Conservation (phyloP, 768 basidiomycete species). For the Boletus coccyginus region DNA sequence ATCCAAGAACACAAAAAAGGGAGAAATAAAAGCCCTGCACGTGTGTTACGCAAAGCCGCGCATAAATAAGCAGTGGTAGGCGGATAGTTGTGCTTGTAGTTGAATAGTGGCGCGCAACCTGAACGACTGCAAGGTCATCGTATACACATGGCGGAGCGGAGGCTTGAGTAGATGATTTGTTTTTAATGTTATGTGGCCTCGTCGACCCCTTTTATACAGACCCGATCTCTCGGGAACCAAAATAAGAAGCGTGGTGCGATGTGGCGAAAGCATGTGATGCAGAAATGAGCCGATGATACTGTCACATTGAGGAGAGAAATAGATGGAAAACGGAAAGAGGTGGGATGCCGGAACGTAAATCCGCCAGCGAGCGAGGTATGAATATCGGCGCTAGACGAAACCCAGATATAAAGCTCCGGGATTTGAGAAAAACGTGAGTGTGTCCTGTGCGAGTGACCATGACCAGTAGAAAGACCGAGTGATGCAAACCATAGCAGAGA, state of each 20-base stretch:
- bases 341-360: constrained; percentile 20
- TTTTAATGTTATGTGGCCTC: constrained; percentile 32
- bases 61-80: constrained; percentile 33
- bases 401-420: constrained; percentile 32
- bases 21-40: constrained; percentile 28
- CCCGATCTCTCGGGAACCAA: constrained; percentile 31
- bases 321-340: constrained; percentile 24
- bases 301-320: constrained; percentile 39
- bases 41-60: constrained; percentile 20
- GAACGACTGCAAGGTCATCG: constrained; percentile 20
- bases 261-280: constrained; percentile 42
- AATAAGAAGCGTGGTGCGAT: constrained; percentile 36
- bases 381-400: constrained; percentile 39
- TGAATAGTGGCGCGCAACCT: constrained; percentile 25
- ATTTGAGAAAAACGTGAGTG: constrained; percentile 18
- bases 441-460: constrained; percentile 40
- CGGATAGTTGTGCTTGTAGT: constrained; percentile 20
- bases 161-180: constrained; percentile 19
- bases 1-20: constrained; percentile 41
- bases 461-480: constrained; percentile 33
- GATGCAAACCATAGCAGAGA: constrained; percentile 29
- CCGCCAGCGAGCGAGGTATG: constrained; percentile 43
- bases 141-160: constrained; percentile 35
- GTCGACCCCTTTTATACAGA: constrained; percentile 39
- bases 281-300: constrained; percentile 38